Conservation (phyloP, 768 basidiomycete species). For the Tylopilus sp. region DNA sequence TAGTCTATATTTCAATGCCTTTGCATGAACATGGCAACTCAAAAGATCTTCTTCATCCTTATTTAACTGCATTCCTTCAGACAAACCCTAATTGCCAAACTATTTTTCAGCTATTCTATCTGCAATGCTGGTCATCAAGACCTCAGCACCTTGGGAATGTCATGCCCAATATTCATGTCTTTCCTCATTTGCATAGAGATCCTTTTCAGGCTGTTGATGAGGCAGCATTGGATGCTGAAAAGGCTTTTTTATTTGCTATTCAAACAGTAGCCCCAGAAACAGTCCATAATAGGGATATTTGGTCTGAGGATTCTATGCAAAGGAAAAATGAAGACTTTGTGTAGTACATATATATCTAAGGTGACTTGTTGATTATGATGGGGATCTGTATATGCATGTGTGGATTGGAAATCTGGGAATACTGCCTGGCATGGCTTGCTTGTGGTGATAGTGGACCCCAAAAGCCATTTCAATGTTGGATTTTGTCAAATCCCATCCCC, state of each 20-base stretch:
- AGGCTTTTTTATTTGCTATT: slow-evolving; percentile 46
- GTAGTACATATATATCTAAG: too few species aligned
- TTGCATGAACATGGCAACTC: slow-evolving; percentile 27
- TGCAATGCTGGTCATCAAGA: slow-evolving; percentile 35
- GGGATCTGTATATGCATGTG: too few species aligned
- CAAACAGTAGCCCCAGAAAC: background rate
- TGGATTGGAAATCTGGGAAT: too few species aligned
- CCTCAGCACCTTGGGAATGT: background rate
- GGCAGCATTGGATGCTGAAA: slow-evolving; percentile 55
- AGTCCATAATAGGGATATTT: slow-evolving; percentile 7
- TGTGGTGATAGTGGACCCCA: too few species aligned
- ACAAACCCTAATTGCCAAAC: slow-evolving; percentile 15
- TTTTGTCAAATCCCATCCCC: too few species aligned
- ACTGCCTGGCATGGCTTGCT: too few species aligned
- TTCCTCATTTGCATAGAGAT: slow-evolving; percentile 31
- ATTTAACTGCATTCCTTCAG: slow-evolving; percentile 47
- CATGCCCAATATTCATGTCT: slow-evolving; percentile 7
- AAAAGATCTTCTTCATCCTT: slow-evolving; percentile 48
- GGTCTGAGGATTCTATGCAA: slow-evolving; percentile 1
- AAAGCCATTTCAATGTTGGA: too few species aligned
- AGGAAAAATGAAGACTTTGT: background rate
- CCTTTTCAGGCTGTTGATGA: slow-evolving; percentile 55
- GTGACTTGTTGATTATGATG: too few species aligned
- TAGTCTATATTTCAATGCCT: slow-evolving; percentile 58
- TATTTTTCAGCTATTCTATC: slow-evolving; percentile 55